phyloP scores from a whole-genome alignment of 2,329 filamentous ascomycete species.

The Venturiaceae sp. region DNA sequence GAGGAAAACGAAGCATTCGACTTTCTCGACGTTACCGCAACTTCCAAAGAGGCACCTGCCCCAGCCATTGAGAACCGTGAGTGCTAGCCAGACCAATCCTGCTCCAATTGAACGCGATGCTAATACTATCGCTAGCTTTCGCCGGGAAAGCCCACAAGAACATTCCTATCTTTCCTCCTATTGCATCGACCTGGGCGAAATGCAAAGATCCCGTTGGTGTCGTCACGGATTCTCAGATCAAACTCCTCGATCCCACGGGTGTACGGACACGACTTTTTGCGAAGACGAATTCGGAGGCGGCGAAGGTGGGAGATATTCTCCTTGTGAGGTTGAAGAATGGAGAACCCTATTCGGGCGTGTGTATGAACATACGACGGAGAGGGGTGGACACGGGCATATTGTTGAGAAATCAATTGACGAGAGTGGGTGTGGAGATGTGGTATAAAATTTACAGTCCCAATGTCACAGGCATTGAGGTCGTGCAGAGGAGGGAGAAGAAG shows the following conservation, averaged over 20 bases:
- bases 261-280: constrained; percentile 75
- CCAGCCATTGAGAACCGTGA: neutral
- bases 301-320: constrained; percentile 79
- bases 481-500: constrained; percentile 76
- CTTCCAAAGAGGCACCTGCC: constrained; percentile 9
- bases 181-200: constrained; percentile 43
- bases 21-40: neutral
- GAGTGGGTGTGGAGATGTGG: constrained; percentile 92
- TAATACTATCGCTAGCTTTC: no score
- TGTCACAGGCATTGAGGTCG: constrained; percentile 84
- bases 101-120: neutral
- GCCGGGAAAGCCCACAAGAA: constrained; percentile 25
- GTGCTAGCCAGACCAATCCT: neutral
- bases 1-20: neutral
- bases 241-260: constrained; percentile 72
- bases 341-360: constrained; percentile 84
- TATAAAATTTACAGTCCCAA: constrained; percentile 90
- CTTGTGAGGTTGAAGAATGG: constrained; percentile 77
- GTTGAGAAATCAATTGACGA: constrained; percentile 75
- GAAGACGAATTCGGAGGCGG: constrained; percentile 65
- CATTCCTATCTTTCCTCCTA: constrained; percentile 42
- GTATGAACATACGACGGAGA: constrained; percentile 76
- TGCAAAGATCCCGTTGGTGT: constrained; percentile 59
- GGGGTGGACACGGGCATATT: constrained; percentile 84
- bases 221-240: constrained; percentile 60